These are phyloP conservation scores for Aureobasidium namibiae DNA, from an alignment of 2,329 filamentous ascomycete species.

Conservation along the genomic window DNA sequence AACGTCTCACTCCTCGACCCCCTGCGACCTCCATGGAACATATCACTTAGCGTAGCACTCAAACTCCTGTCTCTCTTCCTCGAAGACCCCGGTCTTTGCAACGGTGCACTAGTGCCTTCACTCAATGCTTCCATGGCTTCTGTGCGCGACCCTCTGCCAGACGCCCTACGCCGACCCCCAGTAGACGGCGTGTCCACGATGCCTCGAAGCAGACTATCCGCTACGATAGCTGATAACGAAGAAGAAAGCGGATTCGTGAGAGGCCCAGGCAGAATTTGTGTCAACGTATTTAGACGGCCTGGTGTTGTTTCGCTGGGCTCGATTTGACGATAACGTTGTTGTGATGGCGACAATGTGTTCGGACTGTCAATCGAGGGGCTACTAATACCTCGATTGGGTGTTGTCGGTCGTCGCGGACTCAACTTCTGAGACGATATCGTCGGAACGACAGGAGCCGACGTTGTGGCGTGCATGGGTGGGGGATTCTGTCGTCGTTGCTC, in stretches of 20 bases:
- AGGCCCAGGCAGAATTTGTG: conserved; percentile 49
- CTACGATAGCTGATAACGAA: conserved; percentile 54
- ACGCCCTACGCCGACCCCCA: neutral
- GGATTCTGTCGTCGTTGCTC: conserved; percentile 16
- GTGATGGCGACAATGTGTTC: conserved; percentile 8
- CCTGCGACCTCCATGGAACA: neutral
- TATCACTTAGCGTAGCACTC: conserved; percentile 6
- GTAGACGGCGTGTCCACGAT: conserved; percentile 26
- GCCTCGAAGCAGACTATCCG: conserved; percentile 54
- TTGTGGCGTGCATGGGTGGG: conserved; percentile 29
- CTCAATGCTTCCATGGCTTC: neutral
- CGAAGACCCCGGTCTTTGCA: neutral
- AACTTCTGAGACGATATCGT: conserved; percentile 17
- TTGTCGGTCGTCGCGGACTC: conserved; percentile 10
- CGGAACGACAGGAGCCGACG: conserved; percentile 25
- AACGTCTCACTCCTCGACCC: conserved; percentile 1
- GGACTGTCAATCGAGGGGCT: conserved; percentile 16
- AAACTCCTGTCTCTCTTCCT: neutral
- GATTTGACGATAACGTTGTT: conserved; percentile 18
- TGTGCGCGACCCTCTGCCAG: neutral
- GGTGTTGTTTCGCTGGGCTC: conserved; percentile 27
- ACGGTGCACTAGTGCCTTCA: neutral
- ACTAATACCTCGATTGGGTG: conserved; percentile 20
- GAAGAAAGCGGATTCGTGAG: conserved; percentile 53
- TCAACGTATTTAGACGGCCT: conserved; percentile 28